Conservation (phyloP, 2,329 filamentous ascomycete species). For the Pestalotiopsis sp. region DNA sequence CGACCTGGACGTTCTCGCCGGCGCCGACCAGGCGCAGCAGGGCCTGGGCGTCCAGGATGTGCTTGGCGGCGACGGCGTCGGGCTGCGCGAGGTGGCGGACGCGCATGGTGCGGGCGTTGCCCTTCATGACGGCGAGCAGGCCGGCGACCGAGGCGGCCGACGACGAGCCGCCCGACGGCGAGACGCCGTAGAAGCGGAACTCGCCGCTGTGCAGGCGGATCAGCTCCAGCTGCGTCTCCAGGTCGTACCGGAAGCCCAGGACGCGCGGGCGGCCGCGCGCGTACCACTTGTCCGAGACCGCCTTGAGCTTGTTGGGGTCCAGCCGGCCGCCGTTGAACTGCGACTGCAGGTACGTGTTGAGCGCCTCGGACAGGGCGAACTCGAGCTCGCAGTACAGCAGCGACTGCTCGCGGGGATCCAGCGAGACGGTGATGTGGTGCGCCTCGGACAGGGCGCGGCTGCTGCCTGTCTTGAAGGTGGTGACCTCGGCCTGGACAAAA, state of each 20-base stretch:
- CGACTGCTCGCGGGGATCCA: slow-evolving; percentile 59
- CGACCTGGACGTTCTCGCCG: slow-evolving; percentile 44
- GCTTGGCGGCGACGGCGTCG: slow-evolving; percentile 60
- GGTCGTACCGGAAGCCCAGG: slow-evolving; percentile 60
- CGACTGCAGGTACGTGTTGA: slow-evolving; percentile 55
- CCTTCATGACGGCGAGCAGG: slow-evolving; percentile 54
- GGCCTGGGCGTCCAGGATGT: slow-evolving; percentile 56
- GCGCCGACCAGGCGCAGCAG: slow-evolving; percentile 54
- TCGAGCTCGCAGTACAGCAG: slow-evolving; percentile 64
- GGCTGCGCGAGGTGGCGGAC: slow-evolving; percentile 62
- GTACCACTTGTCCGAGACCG: slow-evolving; percentile 54
- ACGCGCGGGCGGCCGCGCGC: slow-evolving; percentile 57
- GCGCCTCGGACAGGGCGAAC: slow-evolving; percentile 52
- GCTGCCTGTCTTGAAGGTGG: slow-evolving; percentile 37
- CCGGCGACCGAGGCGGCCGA: slow-evolving; percentile 43
- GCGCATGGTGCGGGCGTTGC: slow-evolving; percentile 54
- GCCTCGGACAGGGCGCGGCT: slow-evolving; percentile 29
- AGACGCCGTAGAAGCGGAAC: slow-evolving; percentile 57
- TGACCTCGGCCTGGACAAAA: slow-evolving; percentile 24
- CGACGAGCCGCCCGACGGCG: slow-evolving; percentile 44
- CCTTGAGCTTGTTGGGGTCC: slow-evolving; percentile 52
- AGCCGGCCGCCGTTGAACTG: slow-evolving; percentile 61
- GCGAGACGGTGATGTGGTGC: slow-evolving; percentile 49
- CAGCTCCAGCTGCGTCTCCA: slow-evolving; percentile 63
- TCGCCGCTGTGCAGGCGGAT: slow-evolving; percentile 50